Evolutionary conservation across 2,329 filamentous ascomycete genomes (phyloP).

Genomic region (Fusarium sp.): DNA sequence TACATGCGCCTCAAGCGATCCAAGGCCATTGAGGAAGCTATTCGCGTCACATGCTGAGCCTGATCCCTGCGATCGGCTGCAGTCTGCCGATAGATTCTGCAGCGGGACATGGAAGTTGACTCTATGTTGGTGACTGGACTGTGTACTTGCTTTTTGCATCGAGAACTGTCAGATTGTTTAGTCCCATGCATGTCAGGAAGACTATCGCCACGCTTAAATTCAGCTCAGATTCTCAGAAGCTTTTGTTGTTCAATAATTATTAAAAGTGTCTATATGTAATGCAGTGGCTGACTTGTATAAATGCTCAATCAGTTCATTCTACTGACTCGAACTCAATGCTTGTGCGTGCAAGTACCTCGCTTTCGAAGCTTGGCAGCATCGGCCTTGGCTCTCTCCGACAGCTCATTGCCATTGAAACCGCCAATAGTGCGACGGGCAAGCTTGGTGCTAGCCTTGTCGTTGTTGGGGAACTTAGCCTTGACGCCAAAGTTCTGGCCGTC

Average conservation of each 20-base stretch:
- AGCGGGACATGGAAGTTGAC: neutral
- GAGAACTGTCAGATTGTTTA: neutral
- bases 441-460: conserved; percentile 28
- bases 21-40: neutral
- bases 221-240: neutral
- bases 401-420: conserved; percentile 30
- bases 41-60: neutral
- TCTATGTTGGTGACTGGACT: too few relatives aligned
- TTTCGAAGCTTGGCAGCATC: conserved; percentile 34
- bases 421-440: conserved; percentile 39
- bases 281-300: neutral
- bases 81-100: neutral
- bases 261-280: neutral
- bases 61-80: neutral
- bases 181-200: neutral
- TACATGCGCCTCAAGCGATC: neutral
- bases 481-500: conserved; percentile 44
- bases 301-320: neutral
- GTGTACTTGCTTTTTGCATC: neutral
- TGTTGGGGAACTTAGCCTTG: conserved; percentile 45
- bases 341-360: conserved; percentile 38
- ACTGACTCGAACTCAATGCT: conserved; percentile 16
- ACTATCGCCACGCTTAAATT: neutral
- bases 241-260: neutral
- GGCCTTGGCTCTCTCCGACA: conserved; percentile 24